Evolutionary conservation across 1,284 basidiomycete species (phyloP).

Genomic region (Volvariella surrecta): DNA sequence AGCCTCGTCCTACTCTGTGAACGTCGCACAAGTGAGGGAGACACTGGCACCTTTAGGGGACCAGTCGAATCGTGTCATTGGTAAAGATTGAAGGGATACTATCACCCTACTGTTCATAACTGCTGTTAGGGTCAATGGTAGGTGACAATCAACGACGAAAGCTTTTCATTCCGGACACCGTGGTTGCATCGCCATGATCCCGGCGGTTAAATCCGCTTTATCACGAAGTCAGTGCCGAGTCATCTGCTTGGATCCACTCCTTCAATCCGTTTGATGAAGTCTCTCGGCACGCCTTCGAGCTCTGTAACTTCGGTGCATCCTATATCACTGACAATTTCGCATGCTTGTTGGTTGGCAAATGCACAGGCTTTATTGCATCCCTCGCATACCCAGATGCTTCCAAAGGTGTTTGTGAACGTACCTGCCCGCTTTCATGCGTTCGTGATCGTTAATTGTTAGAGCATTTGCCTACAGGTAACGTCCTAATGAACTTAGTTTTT

Average conservation of each 20-base stretch:
- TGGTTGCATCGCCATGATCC: conserved; percentile 18
- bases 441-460: conserved; percentile 9
- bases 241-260: conserved; percentile 13
- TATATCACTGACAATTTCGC: not conserved
- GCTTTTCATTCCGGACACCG: conserved; percentile 14
- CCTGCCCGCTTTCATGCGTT: not conserved
- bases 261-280: conserved; percentile 17
- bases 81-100: too few species aligned
- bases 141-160: not conserved
- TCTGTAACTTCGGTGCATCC: conserved; percentile 19
- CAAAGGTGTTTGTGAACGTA: not conserved
- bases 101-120: too few species aligned
- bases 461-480: conserved; percentile 16
- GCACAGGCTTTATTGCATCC: not conserved
- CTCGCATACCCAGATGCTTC: not conserved
- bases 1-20: too few species aligned
- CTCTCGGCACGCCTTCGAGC: conserved; percentile 17
- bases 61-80: too few species aligned
- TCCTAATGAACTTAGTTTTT: conserved; percentile 20
- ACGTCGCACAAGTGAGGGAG: too few species aligned
- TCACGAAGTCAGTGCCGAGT: conserved; percentile 11
- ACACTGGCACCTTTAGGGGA: too few species aligned
- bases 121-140: too few species aligned
- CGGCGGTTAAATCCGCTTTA: conserved; percentile 16
- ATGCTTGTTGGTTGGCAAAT: too few species aligned